Base-by-base conservation (phyloP, 176 grass and related monocot genomes). In the Lolium perenne region DNA sequence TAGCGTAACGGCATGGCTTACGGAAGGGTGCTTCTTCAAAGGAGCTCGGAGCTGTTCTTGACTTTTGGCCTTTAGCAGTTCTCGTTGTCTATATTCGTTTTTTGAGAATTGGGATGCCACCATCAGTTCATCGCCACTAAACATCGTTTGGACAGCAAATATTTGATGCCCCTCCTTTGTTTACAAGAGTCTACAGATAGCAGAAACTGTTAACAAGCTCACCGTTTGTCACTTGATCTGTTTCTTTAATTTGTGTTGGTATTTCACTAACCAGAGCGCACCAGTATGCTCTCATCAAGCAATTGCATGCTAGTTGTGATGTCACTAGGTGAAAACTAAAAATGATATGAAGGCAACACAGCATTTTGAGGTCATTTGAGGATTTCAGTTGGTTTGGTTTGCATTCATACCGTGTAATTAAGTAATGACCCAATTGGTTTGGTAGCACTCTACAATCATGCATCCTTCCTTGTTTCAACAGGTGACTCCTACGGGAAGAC, bases 401-500 rank as follows among this genome's bases (percentile, higher is more conserved):
- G 46, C 6, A 77, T 62, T 40, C n/a, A 68, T 62, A 58, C 16
- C 17, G 8, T 71, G 20, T 64, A 64, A 46, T 21, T 21, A n/a
- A 13, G 1, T 29, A 38, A 45, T 14, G 22, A 53, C 41, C 62
- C 13, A 6, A 78, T 21, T 86, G 22, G 41, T 70, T 71, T 14
- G 68, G 3, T 64, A 15, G 38, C 22, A 54, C 35, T 81, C 3
- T 9, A 13, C 47, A 85, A 9, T 58, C 21, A 12, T 53, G 9
- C 18, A 55, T 0, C 29, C 13, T 62, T 18, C 51, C 51, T 71
- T 69, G 4, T 79, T 80, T 76, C 74, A 62, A 32, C 83, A 92
- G 87, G 87, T 85, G 66, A 57, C 17, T 55, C 81, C 35, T 82
- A 63, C 0, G 38, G 67, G 35, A 89, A 85, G 20, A 62, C 1